Conservation (phyloP, 1,284 basidiomycete genomes). For the Coniferiporia weirii region DNA sequence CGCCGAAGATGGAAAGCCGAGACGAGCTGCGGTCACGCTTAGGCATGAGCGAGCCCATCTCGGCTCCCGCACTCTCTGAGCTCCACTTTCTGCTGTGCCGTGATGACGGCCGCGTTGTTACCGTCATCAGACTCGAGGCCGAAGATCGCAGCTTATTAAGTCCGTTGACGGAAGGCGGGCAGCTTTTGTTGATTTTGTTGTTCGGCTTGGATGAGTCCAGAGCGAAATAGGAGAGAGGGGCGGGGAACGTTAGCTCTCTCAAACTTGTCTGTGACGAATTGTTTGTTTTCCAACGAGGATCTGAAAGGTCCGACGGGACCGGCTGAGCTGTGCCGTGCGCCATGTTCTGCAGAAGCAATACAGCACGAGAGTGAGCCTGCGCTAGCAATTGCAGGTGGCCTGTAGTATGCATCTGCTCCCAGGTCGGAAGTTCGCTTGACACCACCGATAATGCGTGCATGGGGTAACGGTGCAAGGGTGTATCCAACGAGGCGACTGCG, state of each 20-base stretch:
- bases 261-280: slow-evolving; percentile 27
- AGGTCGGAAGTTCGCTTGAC: slow-evolving; percentile 32
- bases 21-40: slow-evolving; percentile 7
- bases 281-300: slow-evolving; percentile 26
- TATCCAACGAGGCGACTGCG: slow-evolving; percentile 55
- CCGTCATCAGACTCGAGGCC: slow-evolving; percentile 11
- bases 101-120: neutral
- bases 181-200: slow-evolving; percentile 12
- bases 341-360: slow-evolving; percentile 64
- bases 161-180: slow-evolving; percentile 14
- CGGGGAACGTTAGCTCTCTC: slow-evolving; percentile 63
- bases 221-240: slow-evolving; percentile 44
- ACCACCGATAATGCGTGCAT: slow-evolving; percentile 52
- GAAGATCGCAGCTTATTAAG: slow-evolving; percentile 19
- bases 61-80: slow-evolving; percentile 8
- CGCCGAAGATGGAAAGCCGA: slow-evolving; percentile 35
- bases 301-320: slow-evolving; percentile 40
- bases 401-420: slow-evolving; percentile 34
- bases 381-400: slow-evolving; percentile 43
- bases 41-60: neutral
- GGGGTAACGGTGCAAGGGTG: slow-evolving; percentile 55
- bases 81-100: slow-evolving; percentile 13
- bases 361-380: slow-evolving; percentile 64
- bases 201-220: slow-evolving; percentile 17
- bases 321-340: slow-evolving; percentile 51